Evolutionary conservation across 75 land plant genomes (phyloP), one percentile per base, ranked within the genome.

Genomic region (Adiantum capillusveneris): DNA sequence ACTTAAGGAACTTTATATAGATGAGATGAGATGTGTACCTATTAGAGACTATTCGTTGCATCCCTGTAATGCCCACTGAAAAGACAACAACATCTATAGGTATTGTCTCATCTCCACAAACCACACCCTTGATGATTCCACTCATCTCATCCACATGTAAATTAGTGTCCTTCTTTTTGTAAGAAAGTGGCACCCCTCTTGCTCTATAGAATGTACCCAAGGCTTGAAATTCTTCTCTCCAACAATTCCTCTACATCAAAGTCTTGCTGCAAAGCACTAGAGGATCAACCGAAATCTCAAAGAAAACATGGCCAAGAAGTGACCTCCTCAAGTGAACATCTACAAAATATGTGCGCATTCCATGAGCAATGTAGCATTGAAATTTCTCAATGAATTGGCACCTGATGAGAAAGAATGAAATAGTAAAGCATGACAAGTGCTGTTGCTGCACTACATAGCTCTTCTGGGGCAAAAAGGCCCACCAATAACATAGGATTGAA

Each of bases 371-470:
- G 37, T 5, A 34, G 9, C 9, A 3, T 5, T 9, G 9, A 3
- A 34, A 34, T 34, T 34, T 34, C 9, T 9, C 9, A 34, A 34
- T 46, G 6, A 6, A 46, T 20, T 46, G 21, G 24, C 25, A 86
- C 95, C 95, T 89, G 95, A 64, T 86, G 90, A 28, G 87, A 79
- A 51, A 88, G 75, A 26, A 88, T 66, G 37, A 73, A 78, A 58
- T 83, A 89, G 66, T 89, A 83, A 29, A 89, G 75, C 79, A 86
- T 78, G 70, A 76, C 90, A 29, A 89, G 28, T 28, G 80, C 60
- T 48, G 95, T 84, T 53, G 90, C 81, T 45, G 91, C 95, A 74
- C 95, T 89, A 51, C 90, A 85, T 71, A 78, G 86, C 72, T 89
- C 95, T 51, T 81, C 82, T 27, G 84, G 78, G n/a, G 91, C 81